Evolutionary conservation across 2,329 filamentous ascomycete genomes (phyloP).

Genomic region (Cytospora mali): DNA sequence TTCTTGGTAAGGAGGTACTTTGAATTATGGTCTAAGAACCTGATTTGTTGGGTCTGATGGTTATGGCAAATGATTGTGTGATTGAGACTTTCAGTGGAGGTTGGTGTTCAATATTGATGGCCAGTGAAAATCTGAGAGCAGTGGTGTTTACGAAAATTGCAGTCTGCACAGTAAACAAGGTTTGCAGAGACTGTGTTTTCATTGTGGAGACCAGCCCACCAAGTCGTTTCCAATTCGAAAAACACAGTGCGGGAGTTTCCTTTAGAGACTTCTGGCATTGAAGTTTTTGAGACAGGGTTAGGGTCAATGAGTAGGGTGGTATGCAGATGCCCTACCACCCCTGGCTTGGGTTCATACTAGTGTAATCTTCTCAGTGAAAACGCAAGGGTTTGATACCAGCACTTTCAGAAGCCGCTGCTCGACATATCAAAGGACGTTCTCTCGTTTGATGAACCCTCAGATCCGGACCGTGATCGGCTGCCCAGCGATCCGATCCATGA

Average conservation of each 20-base stretch:
- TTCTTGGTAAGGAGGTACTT: too few relatives aligned
- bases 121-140: neutral
- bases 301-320: neutral
- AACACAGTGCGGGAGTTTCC: neutral
- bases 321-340: too few relatives aligned
- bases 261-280: too few relatives aligned
- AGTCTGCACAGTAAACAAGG: neutral
- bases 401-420: neutral
- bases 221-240: neutral
- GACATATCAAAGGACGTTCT: neutral
- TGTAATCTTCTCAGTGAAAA: too few relatives aligned
- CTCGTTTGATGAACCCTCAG: neutral
- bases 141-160: slow-evolving; percentile 1
- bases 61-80: neutral
- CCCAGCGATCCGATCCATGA: slow-evolving; percentile 10
- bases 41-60: neutral
- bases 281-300: neutral
- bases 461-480: slow-evolving; percentile 22
- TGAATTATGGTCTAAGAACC: neutral
- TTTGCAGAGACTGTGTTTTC: neutral
- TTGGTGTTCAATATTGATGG: neutral
- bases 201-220: neutral
- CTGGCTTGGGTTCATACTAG: too few relatives aligned
- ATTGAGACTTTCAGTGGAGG: neutral
- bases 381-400: neutral